Evolutionary conservation across 78 protist genomes (phyloP).

Genomic region (Dictyostelium capitatum): DNA sequence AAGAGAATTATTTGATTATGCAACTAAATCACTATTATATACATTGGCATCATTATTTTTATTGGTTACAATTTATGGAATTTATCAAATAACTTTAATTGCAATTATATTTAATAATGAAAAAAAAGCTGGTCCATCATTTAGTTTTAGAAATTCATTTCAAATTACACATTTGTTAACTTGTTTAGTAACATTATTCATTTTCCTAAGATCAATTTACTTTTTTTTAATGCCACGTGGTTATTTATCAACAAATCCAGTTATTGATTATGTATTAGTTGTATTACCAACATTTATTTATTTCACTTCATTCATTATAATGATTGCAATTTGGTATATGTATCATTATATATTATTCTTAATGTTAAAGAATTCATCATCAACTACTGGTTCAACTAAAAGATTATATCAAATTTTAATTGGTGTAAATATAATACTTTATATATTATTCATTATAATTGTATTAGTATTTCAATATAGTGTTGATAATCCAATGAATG

Average conservation of each 20-base stretch:
- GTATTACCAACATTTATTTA: conserved; percentile 38
- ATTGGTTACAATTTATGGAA: neutral
- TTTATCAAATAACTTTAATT: neutral
- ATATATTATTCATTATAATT: conserved; percentile 11
- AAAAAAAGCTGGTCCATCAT: neutral
- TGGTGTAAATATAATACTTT: conserved; percentile 1
- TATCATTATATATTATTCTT: neutral
- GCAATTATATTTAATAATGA: neutral
- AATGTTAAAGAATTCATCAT: neutral
- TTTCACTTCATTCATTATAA: conserved; percentile 8
- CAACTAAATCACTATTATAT: neutral
- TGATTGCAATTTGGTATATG: conserved; percentile 20
- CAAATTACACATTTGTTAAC: neutral
- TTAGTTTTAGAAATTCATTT: neutral
- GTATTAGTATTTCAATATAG: conserved; percentile 3
- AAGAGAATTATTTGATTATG: neutral
- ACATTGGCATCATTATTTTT: neutral
- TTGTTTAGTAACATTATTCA: neutral
- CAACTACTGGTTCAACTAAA: neutral
- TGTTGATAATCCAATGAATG: neutral
- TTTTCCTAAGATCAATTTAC: neutral
- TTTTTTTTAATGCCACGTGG: conserved; percentile 42
- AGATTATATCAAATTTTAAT: neutral
- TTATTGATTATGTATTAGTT: conserved; percentile 34
- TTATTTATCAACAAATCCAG: neutral